Conservation (phyloP, 1,139 yeast genomes). For the Ogataea hybrid region DNA sequence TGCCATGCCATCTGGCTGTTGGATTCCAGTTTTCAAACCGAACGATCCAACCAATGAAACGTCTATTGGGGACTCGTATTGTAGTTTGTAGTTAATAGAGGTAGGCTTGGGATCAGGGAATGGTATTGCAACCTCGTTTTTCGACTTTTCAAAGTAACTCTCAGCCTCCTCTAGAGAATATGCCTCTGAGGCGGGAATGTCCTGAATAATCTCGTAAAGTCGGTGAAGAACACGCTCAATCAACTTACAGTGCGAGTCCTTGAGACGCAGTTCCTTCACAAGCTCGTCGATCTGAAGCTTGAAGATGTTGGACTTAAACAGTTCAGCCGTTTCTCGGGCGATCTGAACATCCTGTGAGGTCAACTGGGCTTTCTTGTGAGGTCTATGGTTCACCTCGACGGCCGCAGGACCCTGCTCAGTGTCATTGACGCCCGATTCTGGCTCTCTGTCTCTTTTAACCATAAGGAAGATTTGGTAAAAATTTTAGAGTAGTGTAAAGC, state of each 20-base stretch:
- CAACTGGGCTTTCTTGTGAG: slow-evolving; percentile 29
- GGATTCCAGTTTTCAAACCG: slow-evolving; percentile 79
- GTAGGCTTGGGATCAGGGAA: slow-evolving; percentile 84
- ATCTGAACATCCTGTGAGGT: slow-evolving; percentile 86
- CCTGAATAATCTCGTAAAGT: slow-evolving; percentile 66
- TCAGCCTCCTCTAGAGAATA: slow-evolving; percentile 55
- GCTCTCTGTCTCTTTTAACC: slow-evolving; percentile 14
- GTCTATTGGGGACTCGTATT: slow-evolving; percentile 68
- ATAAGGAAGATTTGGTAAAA: slow-evolving; percentile 6
- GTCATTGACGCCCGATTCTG: slow-evolving; percentile 14
- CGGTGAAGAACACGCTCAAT: slow-evolving; percentile 79
- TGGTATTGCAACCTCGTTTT: slow-evolving; percentile 60
- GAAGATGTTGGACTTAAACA: slow-evolving; percentile 91
- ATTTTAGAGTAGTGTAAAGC: slow-evolving; percentile 11
- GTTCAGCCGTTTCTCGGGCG: slow-evolving; percentile 90
- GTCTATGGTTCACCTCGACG: not conserved
- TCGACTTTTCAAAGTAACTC: slow-evolving; percentile 43
- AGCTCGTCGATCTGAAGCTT: slow-evolving; percentile 92
- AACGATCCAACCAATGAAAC: slow-evolving; percentile 86
- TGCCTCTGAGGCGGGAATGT: slow-evolving; percentile 53
- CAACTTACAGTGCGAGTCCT: slow-evolving; percentile 61
- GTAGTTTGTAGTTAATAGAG: slow-evolving; percentile 64
- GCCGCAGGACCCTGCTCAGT: not conserved
- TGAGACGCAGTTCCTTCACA: slow-evolving; percentile 71
- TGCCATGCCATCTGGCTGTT: slow-evolving; percentile 56